A percentile compares a stretch with the other conserved stretches of the same genome.
phyloP scores from a whole-genome alignment of 2,329 filamentous ascomycete species.

The Dactylonectria estremocensis region DNA sequence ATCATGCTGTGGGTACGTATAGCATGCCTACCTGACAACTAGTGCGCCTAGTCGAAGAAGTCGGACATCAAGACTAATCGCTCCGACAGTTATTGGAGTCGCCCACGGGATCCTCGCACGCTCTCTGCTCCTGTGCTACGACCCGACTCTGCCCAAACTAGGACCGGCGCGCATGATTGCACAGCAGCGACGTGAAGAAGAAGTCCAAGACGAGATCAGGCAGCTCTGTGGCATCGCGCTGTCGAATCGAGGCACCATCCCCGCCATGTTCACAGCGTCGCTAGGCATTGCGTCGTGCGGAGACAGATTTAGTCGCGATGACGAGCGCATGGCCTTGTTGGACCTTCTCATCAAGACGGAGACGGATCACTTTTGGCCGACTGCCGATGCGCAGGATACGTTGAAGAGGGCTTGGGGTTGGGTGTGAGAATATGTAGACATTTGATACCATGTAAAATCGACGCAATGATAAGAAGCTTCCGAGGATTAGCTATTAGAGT shows the following conservation, averaged over 20 bases:
- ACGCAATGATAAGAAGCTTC: not conserved
- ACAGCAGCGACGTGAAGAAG: slow-evolving; percentile 53
- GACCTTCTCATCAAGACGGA: slow-evolving; percentile 64
- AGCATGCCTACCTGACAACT: not conserved
- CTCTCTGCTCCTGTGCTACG: slow-evolving; percentile 70
- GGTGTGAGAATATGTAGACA: not conserved
- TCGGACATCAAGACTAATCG: not conserved
- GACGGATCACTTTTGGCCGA: slow-evolving; percentile 67
- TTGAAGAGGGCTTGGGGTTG: slow-evolving; percentile 66
- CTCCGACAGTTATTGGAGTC: slow-evolving; percentile 66
- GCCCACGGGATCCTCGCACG: slow-evolving; percentile 73
- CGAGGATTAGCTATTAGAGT: not conserved
- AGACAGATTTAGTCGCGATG: slow-evolving; percentile 62
- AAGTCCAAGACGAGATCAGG: slow-evolving; percentile 64
- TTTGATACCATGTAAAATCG: no score
- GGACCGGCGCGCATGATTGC: slow-evolving; percentile 55
- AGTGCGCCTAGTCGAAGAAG: not conserved
- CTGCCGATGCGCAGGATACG: slow-evolving; percentile 61
- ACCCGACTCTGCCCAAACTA: slow-evolving; percentile 67
- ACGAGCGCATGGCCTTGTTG: slow-evolving; percentile 65
- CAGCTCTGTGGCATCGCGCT: slow-evolving; percentile 72
- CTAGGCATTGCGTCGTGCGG: slow-evolving; percentile 68
- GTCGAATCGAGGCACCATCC: slow-evolving; percentile 69
- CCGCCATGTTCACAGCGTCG: slow-evolving; percentile 69
- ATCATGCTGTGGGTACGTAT: slow-evolving; percentile 66